Percentiles rank a stretch among this genome's conserved stretches.
phyloP scores from a whole-genome alignment of 441 rosid genomes.

The Dalechampia spathulata region DNA sequence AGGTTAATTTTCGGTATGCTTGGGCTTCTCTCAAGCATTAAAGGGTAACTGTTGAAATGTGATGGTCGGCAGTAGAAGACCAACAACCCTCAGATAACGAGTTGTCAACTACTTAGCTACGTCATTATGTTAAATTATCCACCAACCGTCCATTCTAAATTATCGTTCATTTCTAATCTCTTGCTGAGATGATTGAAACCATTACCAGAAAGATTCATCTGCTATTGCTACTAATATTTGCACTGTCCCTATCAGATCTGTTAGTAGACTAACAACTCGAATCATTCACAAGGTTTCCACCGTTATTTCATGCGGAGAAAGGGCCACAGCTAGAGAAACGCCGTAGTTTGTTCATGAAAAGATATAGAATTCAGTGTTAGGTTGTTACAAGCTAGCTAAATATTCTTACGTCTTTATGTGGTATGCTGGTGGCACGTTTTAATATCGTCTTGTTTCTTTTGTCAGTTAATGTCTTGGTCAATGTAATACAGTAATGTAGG shows the following conservation, averaged over 20 bases:
- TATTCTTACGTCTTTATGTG: background rate
- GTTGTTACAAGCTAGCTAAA: background rate
- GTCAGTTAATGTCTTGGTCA: background rate
- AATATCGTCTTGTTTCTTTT: background rate
- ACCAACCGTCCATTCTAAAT: background rate
- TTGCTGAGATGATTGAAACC: background rate
- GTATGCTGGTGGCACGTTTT: background rate
- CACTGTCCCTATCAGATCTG: too few species aligned
- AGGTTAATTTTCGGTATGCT: too few species aligned
- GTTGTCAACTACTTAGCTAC: constrained; percentile 6
- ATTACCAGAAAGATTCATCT: too few species aligned
- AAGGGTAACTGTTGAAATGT: constrained; percentile 1
- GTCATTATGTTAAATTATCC: background rate
- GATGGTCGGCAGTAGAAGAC: background rate
- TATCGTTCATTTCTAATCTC: background rate
- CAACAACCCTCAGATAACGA: constrained; percentile 4
- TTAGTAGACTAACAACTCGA: too few species aligned
- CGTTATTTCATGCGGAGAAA: too few species aligned
- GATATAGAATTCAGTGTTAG: background rate
- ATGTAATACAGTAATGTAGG: background rate
- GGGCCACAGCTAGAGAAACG: background rate
- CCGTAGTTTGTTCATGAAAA: background rate
- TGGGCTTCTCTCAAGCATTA: background rate
- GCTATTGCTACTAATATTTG: background rate
- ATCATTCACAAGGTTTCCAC: too few species aligned